Base-by-base conservation (phyloP, 2,329 filamentous ascomycete genomes). In the Juglanconis juglandina region DNA sequence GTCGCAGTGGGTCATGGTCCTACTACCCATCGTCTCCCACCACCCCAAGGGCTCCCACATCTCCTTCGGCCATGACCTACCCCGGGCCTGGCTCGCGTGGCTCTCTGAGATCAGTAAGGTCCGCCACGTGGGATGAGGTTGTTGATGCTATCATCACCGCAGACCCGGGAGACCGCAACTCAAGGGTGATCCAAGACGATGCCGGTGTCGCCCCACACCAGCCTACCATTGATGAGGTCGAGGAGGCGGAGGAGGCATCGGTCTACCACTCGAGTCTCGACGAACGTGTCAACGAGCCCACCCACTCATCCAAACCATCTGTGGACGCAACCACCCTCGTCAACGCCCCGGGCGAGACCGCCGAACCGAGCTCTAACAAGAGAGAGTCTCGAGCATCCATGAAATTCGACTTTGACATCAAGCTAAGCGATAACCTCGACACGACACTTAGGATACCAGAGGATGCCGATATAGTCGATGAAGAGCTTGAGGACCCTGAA, bases 71-170 rank as follows among this genome's bases (percentile, higher is more conserved):
- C 10, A 33, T 57, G 34, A 47, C 49, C 24, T 57, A 47, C 44
- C 44, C 14, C 14, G 44, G 46, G 14, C 30, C 13, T 1, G 54
- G 35, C 6, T 57, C 54, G 7, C 54, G 54, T 24, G 49, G 30
- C 54, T 57, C 54, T 4, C 41, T 57, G 24, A 39, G 54, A 14
- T 57, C 54, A 5, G 37, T 57, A 24, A 49, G 54, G 37, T 57
- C 54, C 4, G 54, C 41, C 3, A 46, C 54, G 4, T 57, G 54
- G 54, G 54, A 57, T 14, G 37, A 47, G 8, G 54, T 57, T 32
- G 54, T 57, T 39, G 54, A 57, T 30, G 54, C 54, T n/a, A 57
- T 57, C 46, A 51, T 57, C 54, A 51, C 35, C 24, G 54, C 54
- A 9, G 54, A 57, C 24, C 34, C 47, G 14, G 49, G 44, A 47